Base-by-base conservation (phyloP, 495 filamentous ascomycete species). In the Neurospora sublineolata region DNA sequence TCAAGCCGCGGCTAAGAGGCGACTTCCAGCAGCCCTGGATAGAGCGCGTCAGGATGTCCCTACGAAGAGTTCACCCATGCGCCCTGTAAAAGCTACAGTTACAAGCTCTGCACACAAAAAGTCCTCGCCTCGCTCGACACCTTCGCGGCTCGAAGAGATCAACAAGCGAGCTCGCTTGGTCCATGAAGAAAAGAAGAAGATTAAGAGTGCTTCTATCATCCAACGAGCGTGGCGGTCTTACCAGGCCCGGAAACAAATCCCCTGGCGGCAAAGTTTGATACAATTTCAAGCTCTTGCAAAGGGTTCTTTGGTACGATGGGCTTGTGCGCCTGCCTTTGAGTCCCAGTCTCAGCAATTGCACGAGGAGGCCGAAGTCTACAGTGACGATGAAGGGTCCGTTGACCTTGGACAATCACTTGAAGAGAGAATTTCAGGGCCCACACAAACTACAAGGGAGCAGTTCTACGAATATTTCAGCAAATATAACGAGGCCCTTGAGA, bases 391-490 rank as follows among this genome's bases (percentile, higher is more conserved):
- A 64, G 52, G 27, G 23, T 64, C 52, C 3, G 14, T 64, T 33
- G 52, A 64, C 14, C 52, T 64, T 16, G 52, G 52, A 64, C 52
- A 64, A 16, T 9, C 52, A 10, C 23, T 1, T 18, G 52, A 33
- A 18, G 12, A 30, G 6, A 3, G 14, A 0, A 16, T 10, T 64
- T 16, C 46, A 4, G 27, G 0, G 14, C 7, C 27, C 12, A 40
- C 40, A 12, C 11, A 12, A 2, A 39, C 69, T 7, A 41, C 39
- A 3, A 37, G 73, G 37, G 67, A 74, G 3, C n/a, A 79, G 70
- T 82, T 82, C 64, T 73, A 74, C 72, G 27, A 36, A 12, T 67
- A 78, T 68, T 79, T 83, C 41, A 69, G 75, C 10, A 20, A 1
- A 3, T 83, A 72, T 20, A 68, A 76, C 33, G 69, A 76, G 33